Evolutionary conservation across 73 alveolate genomes (phyloP), one percentile per base, ranked within the genome.

Genomic region (Paramecium pentaurelia): DNA sequence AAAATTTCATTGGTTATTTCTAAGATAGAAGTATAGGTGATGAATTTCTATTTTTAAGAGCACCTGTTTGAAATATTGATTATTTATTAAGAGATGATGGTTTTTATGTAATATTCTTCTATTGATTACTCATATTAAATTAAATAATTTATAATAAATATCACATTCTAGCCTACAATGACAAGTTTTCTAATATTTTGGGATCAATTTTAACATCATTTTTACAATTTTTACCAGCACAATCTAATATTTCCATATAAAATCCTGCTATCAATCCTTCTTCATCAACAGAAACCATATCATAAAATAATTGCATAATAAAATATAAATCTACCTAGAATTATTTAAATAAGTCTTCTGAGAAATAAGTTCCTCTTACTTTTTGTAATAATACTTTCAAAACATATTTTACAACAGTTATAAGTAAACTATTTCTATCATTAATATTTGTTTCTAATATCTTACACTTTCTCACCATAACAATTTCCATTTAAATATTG

Each of bases 201-300:
- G 70, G 32, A 54, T 54, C 28, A n/a, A 54, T 54, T 54, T 54
- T 54, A 54, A 18, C 32, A 54, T 54, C 70, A 54, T 54, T 18
- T 40, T 75, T 22, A 75, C 68, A 34, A 38, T 75, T 75, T 75
- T 40, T 75, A 16, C 68, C 60, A 16, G 93, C 93, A 68, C 93
- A 64, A 22, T 87, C 93, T 12, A 87, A 64, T 28, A 87, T 87
- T 25, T 87, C 93, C 42, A 36, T 42, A 37, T 87, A 87, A 59
- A 77, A 60, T 60, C 88, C 93, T 28, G 68, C 45, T 12, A 87
- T 77, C 11, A 87, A 64, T 16, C 86, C 86, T 87, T 87, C 93
- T n/a, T 87, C 93, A 40, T 87, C 93, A n/a, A 59, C 93, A 37
- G 88, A 60, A 34, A 87, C 86, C 70, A 87, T 36, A 42, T 87